Base-by-base conservation (phyloP, 495 filamentous ascomycete genomes). In the Podospora australis region DNA sequence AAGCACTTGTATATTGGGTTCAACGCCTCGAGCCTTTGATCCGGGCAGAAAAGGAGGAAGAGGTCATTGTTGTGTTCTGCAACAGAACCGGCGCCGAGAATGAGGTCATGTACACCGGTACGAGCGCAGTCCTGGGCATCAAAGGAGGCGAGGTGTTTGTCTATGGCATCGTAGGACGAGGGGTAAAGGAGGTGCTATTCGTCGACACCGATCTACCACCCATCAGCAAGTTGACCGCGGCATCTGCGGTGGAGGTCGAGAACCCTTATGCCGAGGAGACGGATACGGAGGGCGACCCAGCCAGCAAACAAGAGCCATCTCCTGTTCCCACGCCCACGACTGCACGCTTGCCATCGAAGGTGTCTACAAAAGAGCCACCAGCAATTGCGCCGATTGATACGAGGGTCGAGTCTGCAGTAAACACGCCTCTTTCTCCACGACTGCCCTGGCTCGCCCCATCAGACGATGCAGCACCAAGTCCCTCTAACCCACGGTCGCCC, bases 1-100 rank as follows among this genome's bases (percentile, higher is more conserved):
- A 87, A 44, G 94, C 88, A 0, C 73, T 96, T 47, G 78, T 79
- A 19, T 98, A 96, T 67, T 98, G 92, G 92, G 68, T 94, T n/a
- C 80, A 82, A 53, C 73, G 91, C 35, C 71, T 96, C 32, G 77
- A 81, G 58, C 90, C 91, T 2, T 58, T 96, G 1, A 71, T 91
- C 10, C 66, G 68, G 32, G 71, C 75, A 36, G 69, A 74, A 19
- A 71, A 69, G 17, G 69, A 75, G 3, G 70, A 75, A 6, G 84
- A 87, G 56, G 75, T 87, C 29, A 78, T 94, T 42, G 75, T 95
- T 10, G 81, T 95, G 17, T 84, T 90, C 58, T 87, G 84, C 49
- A 96, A 97, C 71, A 76, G 91, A 42, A 74, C 77, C 39, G 90
- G 90, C 1, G 69, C 73, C 21, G 88, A 92, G 58, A 74, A 74